phyloP scores from a whole-genome alignment of 2,329 filamentous ascomycete species.

The Xylaria sp. region DNA sequence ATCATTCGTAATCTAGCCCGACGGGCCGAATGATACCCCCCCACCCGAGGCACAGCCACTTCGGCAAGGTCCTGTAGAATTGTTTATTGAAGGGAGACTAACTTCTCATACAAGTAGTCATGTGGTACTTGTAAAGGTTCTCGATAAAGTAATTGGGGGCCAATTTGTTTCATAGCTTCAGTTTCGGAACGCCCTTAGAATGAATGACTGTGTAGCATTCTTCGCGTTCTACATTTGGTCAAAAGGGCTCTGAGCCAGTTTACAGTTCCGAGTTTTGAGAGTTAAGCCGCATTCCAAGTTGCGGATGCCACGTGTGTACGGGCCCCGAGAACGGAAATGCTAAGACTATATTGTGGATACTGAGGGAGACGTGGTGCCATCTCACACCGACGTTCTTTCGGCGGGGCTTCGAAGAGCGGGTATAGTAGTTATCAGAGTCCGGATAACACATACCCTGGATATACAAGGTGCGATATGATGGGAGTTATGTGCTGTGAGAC shows the following conservation, averaged over 20 bases:
- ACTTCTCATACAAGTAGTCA: background rate
- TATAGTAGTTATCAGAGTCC: background rate
- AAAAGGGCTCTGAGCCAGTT: background rate
- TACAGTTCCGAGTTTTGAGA: background rate
- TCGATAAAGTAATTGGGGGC: slow-evolving; percentile 16
- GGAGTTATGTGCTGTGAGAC: background rate
- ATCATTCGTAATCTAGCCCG: background rate
- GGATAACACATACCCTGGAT: background rate
- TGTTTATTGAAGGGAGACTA: background rate
- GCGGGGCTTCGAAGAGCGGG: background rate
- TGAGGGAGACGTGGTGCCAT: slow-evolving; percentile 7
- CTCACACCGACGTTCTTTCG: slow-evolving; percentile 31
- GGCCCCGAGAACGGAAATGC: slow-evolving; percentile 15
- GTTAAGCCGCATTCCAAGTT: slow-evolving; percentile 2
- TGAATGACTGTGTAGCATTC: background rate
- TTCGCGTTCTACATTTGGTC: background rate
- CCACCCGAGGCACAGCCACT: slow-evolving; percentile 7
- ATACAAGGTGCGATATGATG: slow-evolving; percentile 9
- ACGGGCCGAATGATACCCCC: slow-evolving; percentile 13
- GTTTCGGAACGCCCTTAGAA: background rate
- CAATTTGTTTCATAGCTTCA: slow-evolving; percentile 5
- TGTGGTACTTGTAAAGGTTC: background rate
- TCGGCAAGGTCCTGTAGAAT: background rate
- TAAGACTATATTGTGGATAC: background rate
- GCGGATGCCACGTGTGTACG: slow-evolving; percentile 25